Conservation (phyloP, 2,329 filamentous ascomycete genomes). For the Scedosporium boydii region DNA sequence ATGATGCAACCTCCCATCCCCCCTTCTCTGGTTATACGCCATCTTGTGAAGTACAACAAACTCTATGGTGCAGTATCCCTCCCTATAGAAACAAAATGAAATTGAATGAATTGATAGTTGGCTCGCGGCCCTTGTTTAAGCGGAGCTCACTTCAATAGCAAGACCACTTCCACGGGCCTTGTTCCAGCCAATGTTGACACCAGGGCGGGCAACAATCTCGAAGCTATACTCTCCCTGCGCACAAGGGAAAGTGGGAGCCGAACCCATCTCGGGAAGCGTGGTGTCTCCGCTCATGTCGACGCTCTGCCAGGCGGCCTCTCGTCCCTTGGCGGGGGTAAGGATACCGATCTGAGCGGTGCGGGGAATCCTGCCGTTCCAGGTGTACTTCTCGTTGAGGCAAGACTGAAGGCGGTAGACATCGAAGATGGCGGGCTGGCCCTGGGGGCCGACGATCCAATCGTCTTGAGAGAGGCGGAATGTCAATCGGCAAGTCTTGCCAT, state of each 20-base stretch:
- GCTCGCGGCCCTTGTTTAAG: background rate
- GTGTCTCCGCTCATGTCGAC: conserved; percentile 1
- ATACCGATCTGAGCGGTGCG: background rate
- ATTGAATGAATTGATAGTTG: conserved; percentile 1
- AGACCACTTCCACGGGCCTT: conserved; percentile 1
- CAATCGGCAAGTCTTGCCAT: conserved; percentile 1
- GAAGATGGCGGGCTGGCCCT: background rate
- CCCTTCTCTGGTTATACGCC: too few species aligned
- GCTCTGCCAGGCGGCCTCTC: background rate
- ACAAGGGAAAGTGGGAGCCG: conserved; percentile 1
- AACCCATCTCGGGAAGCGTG: background rate
- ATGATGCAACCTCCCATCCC: too few species aligned
- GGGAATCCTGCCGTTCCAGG: background rate
- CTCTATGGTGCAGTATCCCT: too few species aligned
- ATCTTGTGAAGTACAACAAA: too few species aligned
- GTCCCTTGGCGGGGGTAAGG: background rate
- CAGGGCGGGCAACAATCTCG: background rate
- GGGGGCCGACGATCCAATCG: background rate
- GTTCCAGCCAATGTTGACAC: conserved; percentile 1
- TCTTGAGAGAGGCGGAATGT: conserved; percentile 3
- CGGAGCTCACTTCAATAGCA: background rate
- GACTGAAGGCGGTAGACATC: background rate
- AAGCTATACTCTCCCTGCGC: background rate
- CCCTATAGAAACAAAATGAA: too few species aligned
- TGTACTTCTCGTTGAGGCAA: conserved; percentile 2